A percentile compares a stretch with the other conserved stretches of the same genome.
These are phyloP conservation scores for Bertia moriformis DNA, from an alignment of 2,329 filamentous ascomycete species.

Conservation along the genomic window DNA sequence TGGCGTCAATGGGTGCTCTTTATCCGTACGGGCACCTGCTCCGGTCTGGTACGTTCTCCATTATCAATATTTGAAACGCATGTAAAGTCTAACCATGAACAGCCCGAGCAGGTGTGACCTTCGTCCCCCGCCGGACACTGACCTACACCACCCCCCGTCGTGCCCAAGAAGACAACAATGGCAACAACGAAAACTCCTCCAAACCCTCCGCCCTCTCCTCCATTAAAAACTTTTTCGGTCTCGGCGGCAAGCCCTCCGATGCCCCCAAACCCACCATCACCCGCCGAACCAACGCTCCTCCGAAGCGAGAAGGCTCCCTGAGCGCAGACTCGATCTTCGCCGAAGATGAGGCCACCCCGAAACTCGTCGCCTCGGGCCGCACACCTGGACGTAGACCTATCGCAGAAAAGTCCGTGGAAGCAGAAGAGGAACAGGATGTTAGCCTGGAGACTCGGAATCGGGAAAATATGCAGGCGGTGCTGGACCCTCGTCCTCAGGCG, in stretches of 20 bases:
- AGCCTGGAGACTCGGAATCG: neutral
- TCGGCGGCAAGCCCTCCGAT: slow-evolving; percentile 9
- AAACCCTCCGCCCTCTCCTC: slow-evolving; percentile 13
- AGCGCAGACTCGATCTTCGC: slow-evolving; percentile 22
- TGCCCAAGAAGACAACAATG: slow-evolving; percentile 11
- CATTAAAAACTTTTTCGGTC: slow-evolving; percentile 15
- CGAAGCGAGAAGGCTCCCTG: slow-evolving; percentile 16
- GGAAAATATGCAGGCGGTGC: slow-evolving; percentile 14
- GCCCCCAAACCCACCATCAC: slow-evolving; percentile 12
- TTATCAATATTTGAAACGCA: neutral
- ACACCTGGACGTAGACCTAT: neutral
- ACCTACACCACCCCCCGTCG: slow-evolving; percentile 13
- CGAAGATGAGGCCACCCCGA: slow-evolving; percentile 10
- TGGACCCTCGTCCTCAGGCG: slow-evolving; percentile 62
- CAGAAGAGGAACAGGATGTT: neutral
- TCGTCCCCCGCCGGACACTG: slow-evolving; percentile 18
- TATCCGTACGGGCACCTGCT: slow-evolving; percentile 19
- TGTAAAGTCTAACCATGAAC: neutral
- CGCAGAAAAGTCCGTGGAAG: neutral
- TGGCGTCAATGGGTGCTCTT: slow-evolving; percentile 20
- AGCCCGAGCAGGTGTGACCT: slow-evolving; percentile 13
- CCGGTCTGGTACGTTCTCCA: slow-evolving; percentile 15
- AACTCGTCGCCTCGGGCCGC: neutral
- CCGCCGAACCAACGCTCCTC: slow-evolving; percentile 11
- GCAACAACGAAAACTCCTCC: slow-evolving; percentile 6